Conservation (phyloP, 345 rosid species). For the Boechera retrofracta region DNA sequence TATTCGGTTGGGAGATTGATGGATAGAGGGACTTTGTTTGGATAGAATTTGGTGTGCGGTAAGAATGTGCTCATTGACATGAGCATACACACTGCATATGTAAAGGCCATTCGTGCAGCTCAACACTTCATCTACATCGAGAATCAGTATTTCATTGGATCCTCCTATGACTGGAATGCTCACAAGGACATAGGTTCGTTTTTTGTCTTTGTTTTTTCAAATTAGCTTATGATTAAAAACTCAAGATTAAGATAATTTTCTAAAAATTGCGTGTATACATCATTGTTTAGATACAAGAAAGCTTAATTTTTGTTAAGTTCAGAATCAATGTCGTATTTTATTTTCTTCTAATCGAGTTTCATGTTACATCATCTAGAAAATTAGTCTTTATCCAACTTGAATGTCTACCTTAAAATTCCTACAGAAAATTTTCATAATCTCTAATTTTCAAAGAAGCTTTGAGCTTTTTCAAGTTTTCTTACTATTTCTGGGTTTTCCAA, state of each 20-base stretch:
- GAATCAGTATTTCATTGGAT: constrained; percentile 96
- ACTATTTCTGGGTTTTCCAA: not conserved
- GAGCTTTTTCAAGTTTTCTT: not conserved
- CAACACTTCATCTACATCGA: constrained; percentile 96
- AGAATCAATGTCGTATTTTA: not conserved
- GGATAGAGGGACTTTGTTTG: constrained; percentile 37
- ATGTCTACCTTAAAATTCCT: no score
- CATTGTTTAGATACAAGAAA: not conserved
- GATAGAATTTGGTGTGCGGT: constrained; percentile 86
- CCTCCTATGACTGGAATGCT: constrained; percentile 86
- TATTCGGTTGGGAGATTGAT: constrained; percentile 29
- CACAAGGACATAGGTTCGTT: constrained; percentile 72
- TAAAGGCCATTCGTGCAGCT: constrained; percentile 95
- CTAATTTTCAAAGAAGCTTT: not conserved
- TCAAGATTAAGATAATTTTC: not conserved
- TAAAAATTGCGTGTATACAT: not conserved
- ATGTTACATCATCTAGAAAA: not conserved
- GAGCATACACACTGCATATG: constrained; percentile 99
- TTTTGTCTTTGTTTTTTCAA: constrained; percentile 4
- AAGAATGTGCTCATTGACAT: constrained; percentile 95
- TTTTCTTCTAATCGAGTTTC: not conserved
- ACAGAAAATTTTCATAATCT: not conserved
- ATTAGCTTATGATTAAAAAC: not conserved
- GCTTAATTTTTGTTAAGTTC: not conserved
- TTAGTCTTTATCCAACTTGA: not conserved